A percentile compares a stretch with the other conserved stretches of the same genome.
These are phyloP conservation scores for Fusarium brevicatenulatum DNA, from an alignment of 2,329 filamentous ascomycete species.

Conservation along the genomic window DNA sequence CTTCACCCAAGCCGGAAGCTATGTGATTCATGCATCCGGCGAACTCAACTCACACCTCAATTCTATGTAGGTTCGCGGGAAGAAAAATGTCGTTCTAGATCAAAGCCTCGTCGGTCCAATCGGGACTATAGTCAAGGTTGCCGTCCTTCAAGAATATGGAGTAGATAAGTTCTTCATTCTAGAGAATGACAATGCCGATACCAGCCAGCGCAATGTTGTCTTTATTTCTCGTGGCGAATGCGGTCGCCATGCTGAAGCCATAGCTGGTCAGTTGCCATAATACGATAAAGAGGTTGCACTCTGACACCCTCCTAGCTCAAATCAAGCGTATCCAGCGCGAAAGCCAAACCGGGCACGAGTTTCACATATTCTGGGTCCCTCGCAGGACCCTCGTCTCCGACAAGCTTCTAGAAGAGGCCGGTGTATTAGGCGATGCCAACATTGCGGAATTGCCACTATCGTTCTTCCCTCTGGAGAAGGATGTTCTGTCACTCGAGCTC, in stretches of 20 bases:
- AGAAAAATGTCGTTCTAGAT: conserved; percentile 98
- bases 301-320: conserved; percentile 72
- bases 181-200: conserved; percentile 94
- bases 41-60: conserved; percentile 23
- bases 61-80: conserved; percentile 82
- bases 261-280: conserved; percentile 76
- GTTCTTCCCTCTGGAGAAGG: conserved; percentile 91
- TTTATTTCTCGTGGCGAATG: conserved; percentile 94
- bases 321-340: conserved; percentile 90
- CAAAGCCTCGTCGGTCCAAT: conserved; percentile 89
- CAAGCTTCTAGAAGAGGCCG: conserved; percentile 89
- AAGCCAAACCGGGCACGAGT: conserved; percentile 91
- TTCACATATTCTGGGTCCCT: conserved; percentile 96
- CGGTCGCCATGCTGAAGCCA: conserved; percentile 81
- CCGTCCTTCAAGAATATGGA: conserved; percentile 94
- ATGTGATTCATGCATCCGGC: not conserved
- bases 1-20: conserved; percentile 5
- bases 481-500: conserved; percentile 90
- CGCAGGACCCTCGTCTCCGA: conserved; percentile 92
- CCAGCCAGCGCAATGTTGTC: conserved; percentile 92
- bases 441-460: conserved; percentile 87
- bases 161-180: conserved; percentile 98
- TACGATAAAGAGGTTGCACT: not conserved
- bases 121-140: conserved; percentile 93
- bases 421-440: conserved; percentile 91